Evolutionary conservation across 2,329 filamentous ascomycete species (phyloP), one percentile per base, ranked within the genome.

Genomic region (Colletotrichum sp.): DNA sequence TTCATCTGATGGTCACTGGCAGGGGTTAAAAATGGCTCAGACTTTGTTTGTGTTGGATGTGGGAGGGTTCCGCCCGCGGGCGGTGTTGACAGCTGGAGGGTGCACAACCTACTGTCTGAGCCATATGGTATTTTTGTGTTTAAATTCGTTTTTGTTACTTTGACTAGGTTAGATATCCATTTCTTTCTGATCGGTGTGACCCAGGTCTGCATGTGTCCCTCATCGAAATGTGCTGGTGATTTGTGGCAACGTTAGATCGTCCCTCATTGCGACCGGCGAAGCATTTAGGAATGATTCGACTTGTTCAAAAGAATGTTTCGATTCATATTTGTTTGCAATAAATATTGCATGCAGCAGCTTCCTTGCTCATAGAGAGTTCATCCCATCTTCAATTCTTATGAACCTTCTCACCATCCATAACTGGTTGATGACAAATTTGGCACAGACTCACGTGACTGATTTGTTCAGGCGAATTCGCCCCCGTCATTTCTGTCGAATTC

Each of bases 131-230:
- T 21, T 52, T 52, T 52, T 52, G 43, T 52, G 43, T 52, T 52
- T 21, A 7, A 2, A 52, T 52, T 52, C 43, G 43, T 21, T 52
- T 52, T 52, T 52, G 43, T 52, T 52, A 13, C 43, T 52, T 52
- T 52, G 43, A 52, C 43, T 52, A 52, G 43, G 43, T 52, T 52
- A 52, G 43, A 52, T 52, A 52, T 52, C 43, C 43, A 52, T 52
- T 52, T 52, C 43, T 52, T 52, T 52, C 43, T 52, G 43, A 52
- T 52, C n/a, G 43, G 10, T 52, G 43, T 52, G 43, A 52, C 18
- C 3, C 43, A 52, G 43, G 12, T 52, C n/a, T 52, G 43, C 43
- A 21, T 21, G 13, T 4, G 43, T 52, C 5, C n/a, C 10, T 52
- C 10, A 4, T 21, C n/a, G n/a, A 52, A 52, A 21, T 52, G 10